These are phyloP conservation scores for Pelargonium cotyledonis DNA, from an alignment of 441 rosid genomes.

Conservation along the genomic window DNA sequence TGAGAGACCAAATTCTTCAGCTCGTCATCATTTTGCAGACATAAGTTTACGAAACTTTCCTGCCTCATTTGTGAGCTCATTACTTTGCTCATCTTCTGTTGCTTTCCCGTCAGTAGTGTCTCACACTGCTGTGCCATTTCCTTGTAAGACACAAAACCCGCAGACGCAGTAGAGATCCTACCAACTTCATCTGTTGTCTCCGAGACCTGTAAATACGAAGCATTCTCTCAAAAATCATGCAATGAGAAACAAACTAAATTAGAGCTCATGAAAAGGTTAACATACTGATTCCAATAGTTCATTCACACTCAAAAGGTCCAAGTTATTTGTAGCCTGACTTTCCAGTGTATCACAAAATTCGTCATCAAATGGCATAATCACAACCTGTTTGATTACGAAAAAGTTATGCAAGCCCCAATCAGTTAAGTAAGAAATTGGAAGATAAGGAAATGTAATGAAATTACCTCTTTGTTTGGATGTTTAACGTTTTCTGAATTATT, in stretches of 20 bases:
- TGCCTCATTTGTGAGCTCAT: slow-evolving; percentile 32
- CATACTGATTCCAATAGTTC: slow-evolving; percentile 65
- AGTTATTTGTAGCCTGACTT: slow-evolving; percentile 26
- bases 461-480: slow-evolving; percentile 28
- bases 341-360: slow-evolving; percentile 40
- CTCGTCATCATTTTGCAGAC: slow-evolving; percentile 12
- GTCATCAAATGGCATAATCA: slow-evolving; percentile 31
- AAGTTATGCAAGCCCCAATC: slow-evolving; percentile 11
- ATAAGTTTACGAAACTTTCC: slow-evolving; percentile 24
- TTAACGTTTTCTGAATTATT: slow-evolving; percentile 29
- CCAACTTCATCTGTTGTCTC: slow-evolving; percentile 55
- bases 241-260: background rate
- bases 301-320: slow-evolving; percentile 42
- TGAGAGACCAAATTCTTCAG: slow-evolving; percentile 17
- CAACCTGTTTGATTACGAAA: slow-evolving; percentile 31
- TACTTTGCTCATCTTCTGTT: slow-evolving; percentile 53
- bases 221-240: background rate
- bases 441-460: background rate
- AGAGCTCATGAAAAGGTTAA: slow-evolving; percentile 8
- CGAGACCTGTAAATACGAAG: slow-evolving; percentile 32
- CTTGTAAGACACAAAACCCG: slow-evolving; percentile 50
- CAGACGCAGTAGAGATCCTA: slow-evolving; percentile 45
- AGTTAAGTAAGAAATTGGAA: slow-evolving; percentile 13
- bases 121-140: slow-evolving; percentile 71
- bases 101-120: slow-evolving; percentile 53